phyloP scores from a whole-genome alignment of 176 grass and related monocot species.

The Carex parvula region DNA sequence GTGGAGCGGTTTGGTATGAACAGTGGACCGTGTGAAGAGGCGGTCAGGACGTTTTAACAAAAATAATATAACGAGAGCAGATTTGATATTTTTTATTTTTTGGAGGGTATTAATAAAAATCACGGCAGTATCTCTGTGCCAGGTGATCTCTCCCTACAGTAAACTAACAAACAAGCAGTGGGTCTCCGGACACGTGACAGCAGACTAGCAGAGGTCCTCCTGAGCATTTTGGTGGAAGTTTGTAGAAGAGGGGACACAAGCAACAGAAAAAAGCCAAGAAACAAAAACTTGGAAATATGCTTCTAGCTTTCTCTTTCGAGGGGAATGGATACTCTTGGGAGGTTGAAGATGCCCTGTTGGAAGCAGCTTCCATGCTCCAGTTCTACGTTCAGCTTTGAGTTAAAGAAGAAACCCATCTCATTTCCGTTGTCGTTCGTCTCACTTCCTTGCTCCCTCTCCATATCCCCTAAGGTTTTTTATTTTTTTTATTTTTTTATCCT shows the following conservation, averaged over 20 bases:
- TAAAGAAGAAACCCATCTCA: constrained; percentile 4
- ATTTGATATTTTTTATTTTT: too few relatives aligned
- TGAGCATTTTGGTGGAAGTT: not conserved
- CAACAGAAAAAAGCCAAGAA: not conserved
- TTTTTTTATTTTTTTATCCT: not conserved
- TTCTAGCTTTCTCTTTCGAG: not conserved
- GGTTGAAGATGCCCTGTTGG: not conserved
- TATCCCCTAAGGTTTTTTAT: not conserved
- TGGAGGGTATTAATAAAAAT: too few relatives aligned
- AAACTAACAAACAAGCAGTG: not conserved
- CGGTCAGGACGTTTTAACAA: too few relatives aligned
- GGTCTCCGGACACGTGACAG: not conserved
- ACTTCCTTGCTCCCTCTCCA: not conserved
- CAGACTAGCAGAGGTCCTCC: not conserved
- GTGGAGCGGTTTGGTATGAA: too few relatives aligned
- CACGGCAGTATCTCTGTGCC: too few relatives aligned
- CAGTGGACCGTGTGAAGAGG: too few relatives aligned
- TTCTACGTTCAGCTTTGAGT: not conserved
- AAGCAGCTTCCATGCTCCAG: constrained; percentile 1
- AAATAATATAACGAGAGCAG: too few relatives aligned
- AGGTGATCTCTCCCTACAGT: not conserved
- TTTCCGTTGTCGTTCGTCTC: not conserved
- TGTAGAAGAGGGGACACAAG: not conserved
- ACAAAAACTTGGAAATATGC: not conserved
- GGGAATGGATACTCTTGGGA: not conserved